A percentile compares a stretch with the other conserved stretches of the same genome.
phyloP scores from a whole-genome alignment of 805 yeast genomes.

The Metschnikowia picachoensis region DNA sequence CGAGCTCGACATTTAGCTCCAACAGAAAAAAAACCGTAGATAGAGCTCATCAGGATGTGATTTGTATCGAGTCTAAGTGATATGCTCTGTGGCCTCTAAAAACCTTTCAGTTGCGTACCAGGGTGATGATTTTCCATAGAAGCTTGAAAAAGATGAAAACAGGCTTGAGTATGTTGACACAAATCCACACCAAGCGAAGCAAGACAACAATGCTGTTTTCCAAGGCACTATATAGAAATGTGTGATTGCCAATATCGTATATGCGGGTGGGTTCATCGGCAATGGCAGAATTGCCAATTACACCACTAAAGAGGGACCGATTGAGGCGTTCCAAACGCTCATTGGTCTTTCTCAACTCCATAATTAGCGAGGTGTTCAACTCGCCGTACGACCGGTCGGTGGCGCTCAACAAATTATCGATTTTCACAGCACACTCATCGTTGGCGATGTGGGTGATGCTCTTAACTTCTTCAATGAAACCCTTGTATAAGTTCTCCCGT shows the following conservation, averaged over 20 bases:
- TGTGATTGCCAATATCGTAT: conserved; percentile 32
- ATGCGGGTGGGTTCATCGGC: conserved; percentile 20
- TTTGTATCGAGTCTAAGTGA: too few relatives aligned
- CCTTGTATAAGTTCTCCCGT: conserved; percentile 31
- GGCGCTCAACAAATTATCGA: conserved; percentile 57
- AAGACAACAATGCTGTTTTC: conserved; percentile 52
- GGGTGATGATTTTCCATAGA: conserved; percentile 6
- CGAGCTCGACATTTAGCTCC: too few relatives aligned
- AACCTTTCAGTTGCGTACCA: not conserved
- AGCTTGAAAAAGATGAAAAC: conserved; percentile 22
- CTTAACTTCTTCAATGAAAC: conserved; percentile 32
- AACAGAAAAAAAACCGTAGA: too few relatives aligned
- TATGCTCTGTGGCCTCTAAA: not conserved
- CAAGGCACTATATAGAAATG: conserved; percentile 39
- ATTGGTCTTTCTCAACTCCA: conserved; percentile 52
- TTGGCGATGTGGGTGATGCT: conserved; percentile 35
- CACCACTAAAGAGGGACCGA: conserved; percentile 28
- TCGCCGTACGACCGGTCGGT: conserved; percentile 72
- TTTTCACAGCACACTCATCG: conserved; percentile 46
- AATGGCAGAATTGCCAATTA: conserved; percentile 11
- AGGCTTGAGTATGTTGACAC: conserved; percentile 45
- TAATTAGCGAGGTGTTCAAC: conserved; percentile 64
- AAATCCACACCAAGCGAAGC: conserved; percentile 54
- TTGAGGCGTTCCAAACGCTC: conserved; percentile 46
- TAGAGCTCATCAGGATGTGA: too few relatives aligned